Percentiles rank a stretch among this genome's conserved stretches.
Evolutionary conservation across 2,329 filamentous ascomycete species (phyloP).

Genomic region (Diaporthe sp.): DNA sequence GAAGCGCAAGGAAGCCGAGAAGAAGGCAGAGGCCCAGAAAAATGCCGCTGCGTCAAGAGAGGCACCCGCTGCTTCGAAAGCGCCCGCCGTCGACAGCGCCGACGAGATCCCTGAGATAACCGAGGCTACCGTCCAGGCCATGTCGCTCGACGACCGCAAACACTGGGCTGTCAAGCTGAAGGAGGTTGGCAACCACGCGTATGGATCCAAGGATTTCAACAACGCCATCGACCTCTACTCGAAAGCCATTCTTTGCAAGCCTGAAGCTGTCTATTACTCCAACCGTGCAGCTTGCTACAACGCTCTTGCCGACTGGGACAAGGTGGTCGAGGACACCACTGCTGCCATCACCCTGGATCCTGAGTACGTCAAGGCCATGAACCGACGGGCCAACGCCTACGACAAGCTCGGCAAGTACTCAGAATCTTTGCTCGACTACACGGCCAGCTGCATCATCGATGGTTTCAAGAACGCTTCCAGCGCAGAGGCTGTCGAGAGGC

Average conservation of each 20-base stretch:
- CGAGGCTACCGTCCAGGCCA: conserved; percentile 65
- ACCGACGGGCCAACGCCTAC: conserved; percentile 95
- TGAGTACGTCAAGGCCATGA: conserved; percentile 97
- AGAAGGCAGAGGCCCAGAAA: conserved; percentile 63
- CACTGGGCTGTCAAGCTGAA: conserved; percentile 93
- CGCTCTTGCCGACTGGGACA: conserved; percentile 91
- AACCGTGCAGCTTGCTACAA: conserved; percentile 99
- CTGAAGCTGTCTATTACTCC: conserved; percentile 98
- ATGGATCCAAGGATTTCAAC: conserved; percentile 93
- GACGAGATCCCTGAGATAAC: conserved; percentile 79
- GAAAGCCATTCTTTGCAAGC: conserved; percentile 96
- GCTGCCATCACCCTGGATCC: conserved; percentile 93
- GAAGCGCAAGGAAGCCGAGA: conserved; percentile 85
- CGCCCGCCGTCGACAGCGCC: conserved; percentile 66
- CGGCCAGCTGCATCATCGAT: conserved; percentile 98
- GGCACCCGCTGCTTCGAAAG: conserved; percentile 53
- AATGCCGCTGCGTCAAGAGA: conserved; percentile 50
- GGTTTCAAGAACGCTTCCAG: conserved; percentile 93
- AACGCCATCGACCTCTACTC: conserved; percentile 95
- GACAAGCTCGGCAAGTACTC: conserved; percentile 92
- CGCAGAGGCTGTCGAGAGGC: conserved; percentile 88
- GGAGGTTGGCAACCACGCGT: conserved; percentile 95
- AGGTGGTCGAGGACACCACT: conserved; percentile 96
- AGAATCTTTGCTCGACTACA: conserved; percentile 96
- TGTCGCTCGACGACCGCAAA: conserved; percentile 78